These are phyloP conservation scores for Nectriaceae sp. DNA, from an alignment of 2,329 filamentous ascomycete species.

Conservation along the genomic window DNA sequence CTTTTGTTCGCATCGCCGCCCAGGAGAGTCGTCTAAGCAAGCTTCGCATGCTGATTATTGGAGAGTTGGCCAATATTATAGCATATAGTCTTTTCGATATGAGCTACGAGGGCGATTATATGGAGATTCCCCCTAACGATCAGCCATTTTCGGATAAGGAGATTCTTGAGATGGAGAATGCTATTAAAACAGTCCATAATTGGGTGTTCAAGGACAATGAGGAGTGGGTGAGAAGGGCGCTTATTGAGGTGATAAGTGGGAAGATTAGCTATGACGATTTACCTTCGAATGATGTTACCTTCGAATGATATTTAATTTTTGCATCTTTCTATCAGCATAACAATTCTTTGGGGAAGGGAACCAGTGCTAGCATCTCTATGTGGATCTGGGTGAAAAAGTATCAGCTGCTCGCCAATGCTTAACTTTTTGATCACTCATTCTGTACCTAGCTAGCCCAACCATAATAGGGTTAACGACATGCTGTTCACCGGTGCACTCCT, in stretches of 20 bases:
- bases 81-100: slow-evolving; percentile 3
- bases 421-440: too few species aligned
- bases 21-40: neutral
- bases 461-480: too few species aligned
- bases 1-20: slow-evolving; percentile 4
- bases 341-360: too few species aligned
- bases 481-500: too few species aligned
- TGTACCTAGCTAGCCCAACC: too few species aligned
- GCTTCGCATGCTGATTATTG: neutral
- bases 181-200: neutral
- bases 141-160: slow-evolving; percentile 6
- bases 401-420: too few species aligned
- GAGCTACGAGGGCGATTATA: slow-evolving; percentile 8
- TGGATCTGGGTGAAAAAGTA: too few species aligned
- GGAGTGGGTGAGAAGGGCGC: slow-evolving; percentile 1
- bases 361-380: too few species aligned
- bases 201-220: slow-evolving; percentile 1
- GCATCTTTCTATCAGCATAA: too few species aligned
- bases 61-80: neutral
- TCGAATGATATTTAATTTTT: too few species aligned
- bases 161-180: neutral
- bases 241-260: slow-evolving; percentile 2
- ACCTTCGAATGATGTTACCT: neutral
- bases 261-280: neutral
- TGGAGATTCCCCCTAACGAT: neutral